These are phyloP conservation scores for Neoboletus brunneissimus DNA, from an alignment of 768 basidiomycete genomes.

Conservation along the genomic window DNA sequence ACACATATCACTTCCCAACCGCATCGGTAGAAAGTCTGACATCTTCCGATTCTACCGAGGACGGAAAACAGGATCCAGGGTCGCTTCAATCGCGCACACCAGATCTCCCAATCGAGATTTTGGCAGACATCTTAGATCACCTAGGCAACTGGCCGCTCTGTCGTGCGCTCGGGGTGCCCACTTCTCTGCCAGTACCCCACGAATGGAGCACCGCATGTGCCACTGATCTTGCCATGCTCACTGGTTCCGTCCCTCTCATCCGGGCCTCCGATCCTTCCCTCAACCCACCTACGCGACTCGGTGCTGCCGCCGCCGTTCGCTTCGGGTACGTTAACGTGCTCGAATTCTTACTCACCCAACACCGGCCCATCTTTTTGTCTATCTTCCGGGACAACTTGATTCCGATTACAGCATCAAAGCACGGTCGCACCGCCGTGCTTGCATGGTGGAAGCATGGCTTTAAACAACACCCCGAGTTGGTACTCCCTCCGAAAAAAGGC, in stretches of 20 bases:
- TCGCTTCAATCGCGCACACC: slow-evolving; percentile 39
- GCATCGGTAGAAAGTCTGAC: slow-evolving; percentile 30
- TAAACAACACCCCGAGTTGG: slow-evolving; percentile 56
- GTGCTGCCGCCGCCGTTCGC: slow-evolving; percentile 63
- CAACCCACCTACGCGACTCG: slow-evolving; percentile 65
- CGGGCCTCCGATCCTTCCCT: slow-evolving; percentile 54
- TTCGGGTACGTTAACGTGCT: slow-evolving; percentile 78
- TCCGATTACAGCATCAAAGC: slow-evolving; percentile 72
- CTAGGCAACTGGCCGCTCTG: slow-evolving; percentile 84
- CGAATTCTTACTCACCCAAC: slow-evolving; percentile 64
- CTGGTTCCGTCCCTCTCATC: slow-evolving; percentile 57
- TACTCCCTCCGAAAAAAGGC: slow-evolving; percentile 51
- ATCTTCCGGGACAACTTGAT: slow-evolving; percentile 67
- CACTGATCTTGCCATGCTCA: slow-evolving; percentile 72
- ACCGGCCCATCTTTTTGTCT: slow-evolving; percentile 60
- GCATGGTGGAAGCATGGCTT: slow-evolving; percentile 78
- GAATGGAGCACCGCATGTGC: slow-evolving; percentile 71
- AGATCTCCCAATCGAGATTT: slow-evolving; percentile 72
- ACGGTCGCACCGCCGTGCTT: slow-evolving; percentile 70
- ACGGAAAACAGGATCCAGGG: slow-evolving; percentile 23
- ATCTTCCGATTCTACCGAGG: slow-evolving; percentile 19
- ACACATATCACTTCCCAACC: slow-evolving; percentile 60
- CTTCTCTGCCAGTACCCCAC: slow-evolving; percentile 58
- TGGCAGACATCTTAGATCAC: slow-evolving; percentile 75
- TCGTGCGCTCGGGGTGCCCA: slow-evolving; percentile 72